Evolutionary conservation across 2,329 filamentous ascomycete species (phyloP).

Genomic region (Xylariaceae sp.): DNA sequence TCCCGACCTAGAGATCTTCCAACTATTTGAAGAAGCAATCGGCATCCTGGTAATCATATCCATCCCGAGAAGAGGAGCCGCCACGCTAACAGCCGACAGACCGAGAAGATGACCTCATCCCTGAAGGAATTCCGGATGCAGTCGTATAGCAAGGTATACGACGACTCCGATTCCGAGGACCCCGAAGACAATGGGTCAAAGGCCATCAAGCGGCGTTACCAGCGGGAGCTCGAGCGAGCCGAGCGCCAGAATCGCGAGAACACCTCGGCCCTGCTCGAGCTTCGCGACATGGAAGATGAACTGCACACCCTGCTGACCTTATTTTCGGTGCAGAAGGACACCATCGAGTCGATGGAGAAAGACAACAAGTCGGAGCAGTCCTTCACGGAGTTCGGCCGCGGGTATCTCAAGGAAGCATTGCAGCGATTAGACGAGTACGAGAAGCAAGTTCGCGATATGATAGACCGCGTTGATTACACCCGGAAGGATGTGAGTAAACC

Average conservation of each 20-base stretch:
- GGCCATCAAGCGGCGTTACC: slow-evolving; percentile 42
- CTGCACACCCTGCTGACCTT: slow-evolving; percentile 53
- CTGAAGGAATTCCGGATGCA: slow-evolving; percentile 59
- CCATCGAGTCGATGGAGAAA: slow-evolving; percentile 46
- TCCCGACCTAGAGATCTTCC: slow-evolving; percentile 58
- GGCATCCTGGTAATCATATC: slow-evolving; percentile 49
- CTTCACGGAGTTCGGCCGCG: slow-evolving; percentile 43
- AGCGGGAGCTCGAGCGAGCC: slow-evolving; percentile 39
- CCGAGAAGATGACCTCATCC: slow-evolving; percentile 58
- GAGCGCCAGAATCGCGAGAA: slow-evolving; percentile 59
- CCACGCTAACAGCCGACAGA: slow-evolving; percentile 37
- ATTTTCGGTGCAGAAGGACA: slow-evolving; percentile 53
- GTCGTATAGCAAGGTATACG: slow-evolving; percentile 46
- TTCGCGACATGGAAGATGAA: slow-evolving; percentile 62
- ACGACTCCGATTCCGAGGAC: slow-evolving; percentile 40
- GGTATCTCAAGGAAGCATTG: slow-evolving; percentile 51
- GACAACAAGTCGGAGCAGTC: slow-evolving; percentile 39
- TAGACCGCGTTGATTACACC: slow-evolving; percentile 52
- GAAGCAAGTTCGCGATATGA: slow-evolving; percentile 53
- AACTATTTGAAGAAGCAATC: slow-evolving; percentile 63
- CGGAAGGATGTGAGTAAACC: slow-evolving; percentile 48
- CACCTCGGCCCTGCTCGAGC: slow-evolving; percentile 58
- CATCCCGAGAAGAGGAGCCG: not conserved
- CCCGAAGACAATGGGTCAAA: slow-evolving; percentile 39
- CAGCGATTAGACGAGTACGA: slow-evolving; percentile 52